Evolutionary conservation across 768 basidiomycete genomes (phyloP).

Genomic region (Kockovaella imperatae): DNA sequence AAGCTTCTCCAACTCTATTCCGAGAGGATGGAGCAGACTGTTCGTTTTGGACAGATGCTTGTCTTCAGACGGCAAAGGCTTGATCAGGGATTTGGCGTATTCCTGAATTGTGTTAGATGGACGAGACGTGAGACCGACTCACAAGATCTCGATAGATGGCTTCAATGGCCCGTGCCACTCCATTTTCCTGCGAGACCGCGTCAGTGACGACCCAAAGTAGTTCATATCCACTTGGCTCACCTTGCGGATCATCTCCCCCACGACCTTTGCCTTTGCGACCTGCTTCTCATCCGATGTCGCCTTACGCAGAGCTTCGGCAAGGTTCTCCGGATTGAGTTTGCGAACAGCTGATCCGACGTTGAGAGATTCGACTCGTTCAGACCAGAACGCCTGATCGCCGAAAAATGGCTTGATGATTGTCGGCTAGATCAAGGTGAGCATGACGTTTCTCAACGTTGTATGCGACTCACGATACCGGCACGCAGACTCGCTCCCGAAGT

Average conservation of each 20-base stretch:
- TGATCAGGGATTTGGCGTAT: constrained; percentile 81
- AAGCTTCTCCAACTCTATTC: too few relatives aligned
- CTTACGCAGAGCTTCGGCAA: constrained; percentile 66
- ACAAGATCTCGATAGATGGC: constrained; percentile 85
- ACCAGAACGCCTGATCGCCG: constrained; percentile 97
- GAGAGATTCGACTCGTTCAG: constrained; percentile 91
- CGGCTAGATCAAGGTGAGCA: constrained; percentile 47
- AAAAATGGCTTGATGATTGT: constrained; percentile 97
- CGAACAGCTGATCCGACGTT: constrained; percentile 82
- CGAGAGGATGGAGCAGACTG: constrained; percentile 15
- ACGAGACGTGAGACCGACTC: constrained; percentile 2
- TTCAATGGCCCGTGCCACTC: constrained; percentile 87
- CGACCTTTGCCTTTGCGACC: constrained; percentile 69
- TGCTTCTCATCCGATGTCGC: constrained; percentile 87
- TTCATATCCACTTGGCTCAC: too few relatives aligned
- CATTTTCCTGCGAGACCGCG: too few relatives aligned
- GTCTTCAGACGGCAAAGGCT: constrained; percentile 46
- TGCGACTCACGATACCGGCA: constrained; percentile 47
- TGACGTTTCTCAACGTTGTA: neutral
- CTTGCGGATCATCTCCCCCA: constrained; percentile 79
- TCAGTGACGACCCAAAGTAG: too few relatives aligned
- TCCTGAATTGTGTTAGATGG: constrained; percentile 47
- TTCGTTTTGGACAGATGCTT: constrained; percentile 12
- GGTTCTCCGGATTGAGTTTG: constrained; percentile 69
- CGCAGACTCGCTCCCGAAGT: constrained; percentile 90